These are phyloP conservation scores for Blastobotrys illinoisensis DNA, from an alignment of 1,139 yeast genomes.

Conservation along the genomic window DNA sequence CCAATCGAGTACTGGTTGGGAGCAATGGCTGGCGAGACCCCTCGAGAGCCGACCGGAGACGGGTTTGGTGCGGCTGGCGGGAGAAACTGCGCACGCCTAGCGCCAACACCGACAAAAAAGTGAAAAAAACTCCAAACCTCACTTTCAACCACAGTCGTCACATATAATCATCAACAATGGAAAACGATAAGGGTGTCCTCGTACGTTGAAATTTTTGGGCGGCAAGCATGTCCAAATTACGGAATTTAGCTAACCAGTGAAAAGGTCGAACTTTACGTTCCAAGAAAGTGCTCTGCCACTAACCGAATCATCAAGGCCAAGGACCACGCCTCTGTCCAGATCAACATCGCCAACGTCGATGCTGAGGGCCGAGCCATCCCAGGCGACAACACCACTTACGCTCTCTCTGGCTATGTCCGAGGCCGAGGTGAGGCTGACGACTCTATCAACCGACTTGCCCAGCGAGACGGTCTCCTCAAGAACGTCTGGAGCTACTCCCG, in stretches of 20 bases:
- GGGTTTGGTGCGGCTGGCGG: not conserved
- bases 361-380: slow-evolving; percentile 94
- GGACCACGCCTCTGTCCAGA: slow-evolving; percentile 98
- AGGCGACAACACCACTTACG: slow-evolving; percentile 91
- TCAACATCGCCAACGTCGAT: slow-evolving; percentile 82
- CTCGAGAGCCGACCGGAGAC: not conserved
- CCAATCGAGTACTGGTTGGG: not conserved
- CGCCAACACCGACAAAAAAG: slow-evolving; percentile 3
- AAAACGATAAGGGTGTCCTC: slow-evolving; percentile 99
- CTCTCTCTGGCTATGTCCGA: slow-evolving; percentile 93
- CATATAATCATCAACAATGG: slow-evolving; percentile 58
- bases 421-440: slow-evolving; percentile 95
- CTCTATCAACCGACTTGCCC: slow-evolving; percentile 98
- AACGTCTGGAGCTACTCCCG: slow-evolving; percentile 99
- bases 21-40: not conserved
- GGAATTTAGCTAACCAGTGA: not conserved
- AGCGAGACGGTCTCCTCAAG: slow-evolving; percentile 96
- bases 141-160: not conserved
- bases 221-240: not conserved
- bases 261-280: slow-evolving; percentile 99
- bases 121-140: not conserved
- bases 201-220: slow-evolving; percentile 47
- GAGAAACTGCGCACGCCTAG: not conserved
- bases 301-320: slow-evolving; percentile 99
- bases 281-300: slow-evolving; percentile 99